Percentiles rank a stretch among this genome's conserved stretches.
These are phyloP conservation scores for Globisporangium canariense DNA, from an alignment of 352 stramenopile genomes.

Conservation along the genomic window DNA sequence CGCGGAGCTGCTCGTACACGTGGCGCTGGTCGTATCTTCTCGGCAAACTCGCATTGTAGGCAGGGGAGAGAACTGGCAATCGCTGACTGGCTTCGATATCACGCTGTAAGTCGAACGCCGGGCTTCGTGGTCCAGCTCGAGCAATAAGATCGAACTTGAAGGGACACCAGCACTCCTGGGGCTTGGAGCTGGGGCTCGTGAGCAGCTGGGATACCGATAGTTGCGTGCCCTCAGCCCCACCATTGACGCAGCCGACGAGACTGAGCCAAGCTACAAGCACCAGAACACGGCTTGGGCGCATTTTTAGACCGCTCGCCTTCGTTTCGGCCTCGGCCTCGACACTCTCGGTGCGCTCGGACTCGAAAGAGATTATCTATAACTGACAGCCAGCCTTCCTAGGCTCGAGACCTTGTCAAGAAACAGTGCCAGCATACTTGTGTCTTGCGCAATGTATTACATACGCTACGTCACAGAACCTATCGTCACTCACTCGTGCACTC, in stretches of 20 bases:
- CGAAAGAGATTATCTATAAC: not conserved
- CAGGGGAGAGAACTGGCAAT: not conserved
- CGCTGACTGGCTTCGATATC: not conserved
- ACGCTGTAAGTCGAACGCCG: not conserved
- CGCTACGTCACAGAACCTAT: not conserved
- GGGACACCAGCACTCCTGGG: not conserved
- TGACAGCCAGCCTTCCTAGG: not conserved
- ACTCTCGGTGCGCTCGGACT: not conserved
- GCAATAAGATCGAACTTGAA: not conserved
- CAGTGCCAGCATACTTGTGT: not conserved
- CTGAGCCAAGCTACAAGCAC: not conserved
- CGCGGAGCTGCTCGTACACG: constrained; percentile 1
- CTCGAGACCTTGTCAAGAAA: not conserved
- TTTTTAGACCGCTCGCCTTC: constrained; percentile 3
- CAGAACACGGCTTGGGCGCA: not conserved
- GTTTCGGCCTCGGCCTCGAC: not conserved
- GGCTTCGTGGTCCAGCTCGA: not conserved
- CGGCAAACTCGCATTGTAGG: not conserved
- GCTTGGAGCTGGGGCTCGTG: not conserved
- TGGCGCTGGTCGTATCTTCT: constrained; percentile 2
- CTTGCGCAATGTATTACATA: not conserved
- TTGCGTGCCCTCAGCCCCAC: not conserved
- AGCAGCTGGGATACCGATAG: not conserved
- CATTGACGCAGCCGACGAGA: not conserved
- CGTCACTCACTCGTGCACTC: not conserved